Evolutionary conservation across 441 rosid species (phyloP).

Genomic region (Arabidopsis lyrata): DNA sequence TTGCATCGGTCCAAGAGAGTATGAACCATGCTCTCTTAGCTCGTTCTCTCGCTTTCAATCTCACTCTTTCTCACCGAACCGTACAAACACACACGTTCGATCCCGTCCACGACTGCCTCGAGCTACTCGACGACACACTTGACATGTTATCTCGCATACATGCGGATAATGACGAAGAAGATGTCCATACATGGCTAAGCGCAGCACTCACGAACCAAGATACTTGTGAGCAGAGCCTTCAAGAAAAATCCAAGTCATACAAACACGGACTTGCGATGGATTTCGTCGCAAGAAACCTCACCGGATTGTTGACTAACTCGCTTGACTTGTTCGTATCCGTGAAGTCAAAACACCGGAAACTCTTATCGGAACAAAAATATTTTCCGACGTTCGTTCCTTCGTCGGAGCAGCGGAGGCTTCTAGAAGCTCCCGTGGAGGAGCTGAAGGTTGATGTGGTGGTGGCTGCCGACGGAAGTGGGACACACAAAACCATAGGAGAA

Average conservation of each 20-base stretch:
- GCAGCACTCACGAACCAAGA: constrained; percentile 56
- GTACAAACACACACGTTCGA: not conserved
- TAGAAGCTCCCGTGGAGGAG: constrained; percentile 54
- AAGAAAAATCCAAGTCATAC: constrained; percentile 26
- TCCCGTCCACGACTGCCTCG: constrained; percentile 53
- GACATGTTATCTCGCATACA: constrained; percentile 50
- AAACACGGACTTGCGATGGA: constrained; percentile 24
- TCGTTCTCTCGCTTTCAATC: constrained; percentile 44
- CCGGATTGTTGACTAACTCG: constrained; percentile 42
- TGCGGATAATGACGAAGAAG: constrained; percentile 22
- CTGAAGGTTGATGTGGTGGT: constrained; percentile 48
- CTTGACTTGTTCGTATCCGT: constrained; percentile 39
- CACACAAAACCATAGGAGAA: constrained; percentile 48
- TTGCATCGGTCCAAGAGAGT: constrained; percentile 45
- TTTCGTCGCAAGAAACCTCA: constrained; percentile 46
- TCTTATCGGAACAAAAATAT: constrained; percentile 21
- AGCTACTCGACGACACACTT: constrained; percentile 58
- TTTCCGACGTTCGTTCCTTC: constrained; percentile 50
- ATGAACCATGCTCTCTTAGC: constrained; percentile 46
- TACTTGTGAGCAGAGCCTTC: constrained; percentile 50
- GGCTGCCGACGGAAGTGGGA: constrained; percentile 53
- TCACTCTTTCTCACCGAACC: constrained; percentile 37
- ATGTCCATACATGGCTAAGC: constrained; percentile 53
- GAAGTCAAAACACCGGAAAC: constrained; percentile 14
- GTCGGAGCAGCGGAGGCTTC: constrained; percentile 47